phyloP scores from a whole-genome alignment of 2,329 filamentous ascomycete genomes.

The Botrytis medusae region DNA sequence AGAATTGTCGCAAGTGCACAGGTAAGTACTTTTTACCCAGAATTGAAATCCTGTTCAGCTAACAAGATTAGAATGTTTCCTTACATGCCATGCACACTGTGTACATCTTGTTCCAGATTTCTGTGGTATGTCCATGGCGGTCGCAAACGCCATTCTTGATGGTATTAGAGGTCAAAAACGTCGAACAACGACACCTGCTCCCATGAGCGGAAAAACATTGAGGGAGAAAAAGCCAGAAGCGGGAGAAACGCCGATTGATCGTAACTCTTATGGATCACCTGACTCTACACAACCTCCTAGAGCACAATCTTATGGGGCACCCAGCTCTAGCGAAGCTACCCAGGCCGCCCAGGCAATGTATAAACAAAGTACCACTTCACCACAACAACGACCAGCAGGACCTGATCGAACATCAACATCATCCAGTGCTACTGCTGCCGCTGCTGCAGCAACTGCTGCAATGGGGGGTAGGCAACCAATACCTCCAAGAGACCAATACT shows the following conservation, averaged over 20 bases:
- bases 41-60: conserved; percentile 34
- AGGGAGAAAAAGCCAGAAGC: conserved; percentile 33
- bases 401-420: conserved; percentile 54
- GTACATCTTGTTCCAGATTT: conserved; percentile 97
- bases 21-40: conserved; percentile 51
- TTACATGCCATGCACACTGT: conserved; percentile 88
- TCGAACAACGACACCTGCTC: conserved; percentile 46
- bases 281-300: conserved; percentile 36
- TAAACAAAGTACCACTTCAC: conserved; percentile 50
- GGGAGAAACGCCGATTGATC: conserved; percentile 25
- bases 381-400: conserved; percentile 46
- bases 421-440: conserved; percentile 56
- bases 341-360: conserved; percentile 67
- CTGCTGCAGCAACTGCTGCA: conserved; percentile 55
- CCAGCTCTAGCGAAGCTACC: conserved; percentile 53
- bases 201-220: conserved; percentile 35
- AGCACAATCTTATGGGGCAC: conserved; percentile 41
- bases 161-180: conserved; percentile 80
- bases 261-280: conserved; percentile 36
- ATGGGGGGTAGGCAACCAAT: conserved; percentile 38
- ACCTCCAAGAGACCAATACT: conserved; percentile 34
- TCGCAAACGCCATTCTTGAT: conserved; percentile 88
- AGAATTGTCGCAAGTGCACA: conserved; percentile 89
- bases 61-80: conserved; percentile 68
- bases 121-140: conserved; percentile 98